Evolutionary conservation across 768 basidiomycete genomes (phyloP), one percentile per base, ranked within the genome.

Genomic region (Boletellus ananiceps): DNA sequence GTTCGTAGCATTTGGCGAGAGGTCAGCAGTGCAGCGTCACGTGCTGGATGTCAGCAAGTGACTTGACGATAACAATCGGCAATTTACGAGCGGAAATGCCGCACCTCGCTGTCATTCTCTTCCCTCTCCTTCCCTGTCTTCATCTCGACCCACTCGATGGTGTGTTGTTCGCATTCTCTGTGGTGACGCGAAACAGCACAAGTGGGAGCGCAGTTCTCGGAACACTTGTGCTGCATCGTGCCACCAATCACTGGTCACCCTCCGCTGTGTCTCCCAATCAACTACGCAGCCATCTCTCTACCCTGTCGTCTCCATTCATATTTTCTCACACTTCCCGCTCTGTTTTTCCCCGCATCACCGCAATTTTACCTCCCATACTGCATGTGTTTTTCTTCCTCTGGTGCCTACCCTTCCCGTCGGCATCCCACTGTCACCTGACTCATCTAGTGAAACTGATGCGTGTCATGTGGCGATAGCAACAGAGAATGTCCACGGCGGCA

Each of bases 171-270:
- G 46, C 35, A 19, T 37, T 49, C 29, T 35, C 8, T n/a, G 16
- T 3, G 4, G 46, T 41, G 56, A 48, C 57, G 59, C 61, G 37
- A 48, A 13, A 51, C 50, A 53, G 45, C 55, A 66, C 66, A 61
- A 64, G 68, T 63, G 72, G 68, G 73, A 76, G 75, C 73, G 75
- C 59, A 65, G 73, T 74, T 51, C 76, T 77, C 71, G 62, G 49
- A 68, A 74, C 70, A 63, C 70, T 67, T 66, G 70, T 66, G 33
- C 45, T 57, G 48, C 42, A 16, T 44, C 50, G 57, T 64, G 57
- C 46, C 54, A n/a, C 44, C 16, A 18, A 19, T 34, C 33, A 33
- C 29, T 8, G 23, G 23, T 25, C 23, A 19, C 29, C 29, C 29
- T 8, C 29, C 11, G 29, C 8, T 9, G 8, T 11, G 29, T 29